phyloP scores from a whole-genome alignment of 2,329 filamentous ascomycete genomes.

The Colletotrichum liaoningense region DNA sequence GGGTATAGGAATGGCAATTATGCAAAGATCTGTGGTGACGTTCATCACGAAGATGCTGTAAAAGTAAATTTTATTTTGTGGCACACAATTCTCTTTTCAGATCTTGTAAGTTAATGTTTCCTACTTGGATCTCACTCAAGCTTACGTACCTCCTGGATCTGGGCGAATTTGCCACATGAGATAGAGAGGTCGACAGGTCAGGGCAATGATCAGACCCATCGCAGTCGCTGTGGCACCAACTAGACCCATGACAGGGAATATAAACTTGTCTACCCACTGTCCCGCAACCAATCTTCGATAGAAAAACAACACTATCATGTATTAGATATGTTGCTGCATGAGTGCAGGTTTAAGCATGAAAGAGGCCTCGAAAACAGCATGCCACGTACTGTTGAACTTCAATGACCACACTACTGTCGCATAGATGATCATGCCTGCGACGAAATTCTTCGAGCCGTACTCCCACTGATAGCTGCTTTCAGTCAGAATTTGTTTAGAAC shows the following conservation, averaged over 20 bases:
- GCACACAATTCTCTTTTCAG: conserved; percentile 42
- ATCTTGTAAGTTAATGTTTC: not conserved
- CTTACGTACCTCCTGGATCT: conserved; percentile 48
- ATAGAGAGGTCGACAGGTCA: conserved; percentile 48
- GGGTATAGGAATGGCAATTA: conserved; percentile 49
- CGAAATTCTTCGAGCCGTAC: conserved; percentile 49
- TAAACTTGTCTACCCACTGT: conserved; percentile 48
- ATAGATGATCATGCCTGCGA: conserved; percentile 47
- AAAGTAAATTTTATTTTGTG: conserved; percentile 47
- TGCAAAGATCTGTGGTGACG: conserved; percentile 47
- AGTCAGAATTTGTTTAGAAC: not conserved
- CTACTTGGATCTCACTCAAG: not conserved
- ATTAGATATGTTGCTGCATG: not conserved
- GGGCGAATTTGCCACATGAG: conserved; percentile 50
- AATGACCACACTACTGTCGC: conserved; percentile 51
- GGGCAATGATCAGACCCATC: conserved; percentile 41
- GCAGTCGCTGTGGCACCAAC: conserved; percentile 41
- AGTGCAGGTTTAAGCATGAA: not conserved
- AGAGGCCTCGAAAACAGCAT: no score
- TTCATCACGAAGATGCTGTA: conserved; percentile 47
- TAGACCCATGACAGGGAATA: conserved; percentile 48
- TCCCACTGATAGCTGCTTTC: conserved; percentile 37
- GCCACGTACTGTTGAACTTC: conserved; percentile 48
- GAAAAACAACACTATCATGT: conserved; percentile 46
- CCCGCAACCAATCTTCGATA: conserved; percentile 49